Evolutionary conservation across 2,329 filamentous ascomycete genomes (phyloP).

Genomic region (Aspergillus latus): DNA sequence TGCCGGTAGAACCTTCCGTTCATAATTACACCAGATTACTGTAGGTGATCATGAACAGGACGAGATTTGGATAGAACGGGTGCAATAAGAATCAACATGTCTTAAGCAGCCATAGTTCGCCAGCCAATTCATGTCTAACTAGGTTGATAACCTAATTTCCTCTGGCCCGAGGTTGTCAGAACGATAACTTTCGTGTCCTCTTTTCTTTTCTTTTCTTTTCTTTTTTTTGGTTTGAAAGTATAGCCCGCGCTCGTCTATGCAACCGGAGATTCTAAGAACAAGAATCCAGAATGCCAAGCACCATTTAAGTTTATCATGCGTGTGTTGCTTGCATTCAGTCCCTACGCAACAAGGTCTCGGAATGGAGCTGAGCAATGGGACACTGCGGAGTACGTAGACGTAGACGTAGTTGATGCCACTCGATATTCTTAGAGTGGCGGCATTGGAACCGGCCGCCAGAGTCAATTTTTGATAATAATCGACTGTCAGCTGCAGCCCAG

Average conservation of each 20-base stretch:
- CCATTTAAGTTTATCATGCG: not conserved
- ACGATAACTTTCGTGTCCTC: not conserved
- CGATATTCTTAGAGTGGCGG: conserved; percentile 11
- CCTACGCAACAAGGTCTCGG: not conserved
- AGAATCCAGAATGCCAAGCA: not conserved
- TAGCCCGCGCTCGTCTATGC: not conserved
- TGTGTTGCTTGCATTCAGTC: conserved; percentile 8
- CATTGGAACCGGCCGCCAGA: not conserved
- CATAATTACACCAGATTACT: no score
- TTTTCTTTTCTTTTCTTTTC: no score
- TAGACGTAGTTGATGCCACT: not conserved
- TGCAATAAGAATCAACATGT: not conserved
- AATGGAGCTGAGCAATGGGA: not conserved
- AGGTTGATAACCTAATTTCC: not conserved
- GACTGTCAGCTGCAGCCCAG: not conserved
- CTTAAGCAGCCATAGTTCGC: not conserved
- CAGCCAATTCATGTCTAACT: not conserved
- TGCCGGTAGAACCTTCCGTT: no score
- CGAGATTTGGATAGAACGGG: no score
- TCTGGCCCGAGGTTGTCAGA: not conserved
- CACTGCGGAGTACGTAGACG: no score
- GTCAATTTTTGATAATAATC: not conserved
- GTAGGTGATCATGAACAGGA: no score
- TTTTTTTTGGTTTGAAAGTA: no score
- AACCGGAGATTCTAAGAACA: not conserved